These are phyloP conservation scores for Pyrenula aspistea DNA, from an alignment of 495 filamentous ascomycete species.

Conservation along the genomic window DNA sequence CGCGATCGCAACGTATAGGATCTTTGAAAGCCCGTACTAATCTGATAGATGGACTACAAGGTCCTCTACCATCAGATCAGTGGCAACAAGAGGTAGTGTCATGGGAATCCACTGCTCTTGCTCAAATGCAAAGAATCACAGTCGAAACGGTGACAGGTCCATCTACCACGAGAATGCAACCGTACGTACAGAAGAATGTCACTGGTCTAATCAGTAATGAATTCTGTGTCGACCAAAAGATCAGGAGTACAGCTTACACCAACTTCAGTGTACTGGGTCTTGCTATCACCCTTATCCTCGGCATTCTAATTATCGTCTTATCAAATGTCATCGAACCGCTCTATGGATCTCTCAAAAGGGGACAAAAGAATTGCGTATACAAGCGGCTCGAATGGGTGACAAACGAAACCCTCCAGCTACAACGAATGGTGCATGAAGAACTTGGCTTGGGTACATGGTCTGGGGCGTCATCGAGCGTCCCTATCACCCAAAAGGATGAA, in stretches of 20 bases:
- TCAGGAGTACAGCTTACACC: not conserved
- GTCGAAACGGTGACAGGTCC: not conserved
- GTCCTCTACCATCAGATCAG: not conserved
- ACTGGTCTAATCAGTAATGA: not conserved
- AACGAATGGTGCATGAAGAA: conserved; percentile 1
- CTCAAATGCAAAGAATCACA: not conserved
- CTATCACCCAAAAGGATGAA: not conserved
- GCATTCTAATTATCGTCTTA: not conserved
- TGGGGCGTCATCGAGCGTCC: not conserved
- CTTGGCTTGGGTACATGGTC: not conserved
- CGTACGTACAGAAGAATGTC: not conserved
- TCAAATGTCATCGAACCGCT: not conserved
- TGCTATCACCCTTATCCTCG: not conserved
- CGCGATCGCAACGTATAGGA: not conserved
- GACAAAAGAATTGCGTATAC: not conserved
- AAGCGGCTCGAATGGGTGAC: not conserved
- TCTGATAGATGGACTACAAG: not conserved
- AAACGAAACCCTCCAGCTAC: not conserved
- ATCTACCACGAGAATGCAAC: not conserved
- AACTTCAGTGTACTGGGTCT: not conserved
- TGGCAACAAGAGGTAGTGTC: not conserved
- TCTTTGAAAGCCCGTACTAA: not conserved
- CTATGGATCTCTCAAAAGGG: not conserved
- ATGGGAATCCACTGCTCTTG: not conserved
- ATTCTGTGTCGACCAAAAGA: not conserved